Conservation (phyloP, 1,139 yeast species). For the Hyphopichia buzzinii region DNA sequence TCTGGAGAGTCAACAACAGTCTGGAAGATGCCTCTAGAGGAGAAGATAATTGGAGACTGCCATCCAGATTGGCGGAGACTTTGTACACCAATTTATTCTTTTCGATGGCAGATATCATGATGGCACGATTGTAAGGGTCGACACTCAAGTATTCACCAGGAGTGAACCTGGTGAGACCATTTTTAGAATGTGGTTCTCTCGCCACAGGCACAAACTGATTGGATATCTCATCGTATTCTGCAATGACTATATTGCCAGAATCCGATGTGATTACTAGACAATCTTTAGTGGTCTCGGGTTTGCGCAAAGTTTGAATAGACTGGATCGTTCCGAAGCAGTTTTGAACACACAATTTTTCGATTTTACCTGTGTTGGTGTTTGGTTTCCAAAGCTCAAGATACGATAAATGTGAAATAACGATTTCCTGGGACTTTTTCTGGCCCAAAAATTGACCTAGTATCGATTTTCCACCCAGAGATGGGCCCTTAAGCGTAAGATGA, state of each 20-base stretch:
- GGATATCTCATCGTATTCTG: slow-evolving; percentile 43
- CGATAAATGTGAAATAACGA: slow-evolving; percentile 58
- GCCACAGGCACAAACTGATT: slow-evolving; percentile 47
- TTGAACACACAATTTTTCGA: slow-evolving; percentile 42
- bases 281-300: slow-evolving; percentile 55
- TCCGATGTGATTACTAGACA: slow-evolving; percentile 72
- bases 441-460: slow-evolving; percentile 71
- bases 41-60: slow-evolving; percentile 53
- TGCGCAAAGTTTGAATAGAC: slow-evolving; percentile 47
- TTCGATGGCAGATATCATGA: slow-evolving; percentile 71
- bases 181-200: slow-evolving; percentile 70
- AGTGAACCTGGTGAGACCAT: slow-evolving; percentile 70
- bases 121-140: slow-evolving; percentile 73
- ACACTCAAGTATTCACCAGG: slow-evolving; percentile 78
- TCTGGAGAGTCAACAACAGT: slow-evolving; percentile 50
- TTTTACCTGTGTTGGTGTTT: slow-evolving; percentile 55
- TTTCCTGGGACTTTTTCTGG: slow-evolving; percentile 53
- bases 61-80: slow-evolving; percentile 30
- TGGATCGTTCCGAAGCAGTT: slow-evolving; percentile 63
- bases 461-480: slow-evolving; percentile 52
- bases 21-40: slow-evolving; percentile 70
- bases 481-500: slow-evolving; percentile 61
- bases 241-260: slow-evolving; percentile 67
- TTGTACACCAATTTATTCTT: slow-evolving; percentile 63
- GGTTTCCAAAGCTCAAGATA: slow-evolving; percentile 51